Evolutionary conservation across 1,284 basidiomycete species (phyloP).

Genomic region (Takashimella tepidaria): DNA sequence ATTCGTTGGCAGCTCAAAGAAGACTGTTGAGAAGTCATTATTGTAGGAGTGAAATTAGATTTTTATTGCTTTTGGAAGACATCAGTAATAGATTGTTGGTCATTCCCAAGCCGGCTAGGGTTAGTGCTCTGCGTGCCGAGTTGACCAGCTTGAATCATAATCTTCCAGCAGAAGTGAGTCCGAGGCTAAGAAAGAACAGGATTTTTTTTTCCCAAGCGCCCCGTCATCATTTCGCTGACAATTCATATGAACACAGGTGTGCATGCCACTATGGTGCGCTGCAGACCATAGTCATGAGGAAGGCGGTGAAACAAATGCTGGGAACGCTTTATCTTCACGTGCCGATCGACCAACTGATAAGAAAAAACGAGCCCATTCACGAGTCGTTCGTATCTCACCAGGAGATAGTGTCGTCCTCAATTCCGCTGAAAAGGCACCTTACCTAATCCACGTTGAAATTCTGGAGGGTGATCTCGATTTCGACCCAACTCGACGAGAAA

Average conservation of each 20-base stretch:
- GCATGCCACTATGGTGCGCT: slow-evolving; percentile 93
- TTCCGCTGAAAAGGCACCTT: slow-evolving; percentile 94
- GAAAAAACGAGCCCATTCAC: slow-evolving; percentile 68
- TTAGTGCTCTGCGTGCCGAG: slow-evolving; percentile 92
- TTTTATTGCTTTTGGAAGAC: slow-evolving; percentile 81
- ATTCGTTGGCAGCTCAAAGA: slow-evolving; percentile 62
- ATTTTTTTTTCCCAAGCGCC: not conserved
- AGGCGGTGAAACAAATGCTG: slow-evolving; percentile 40
- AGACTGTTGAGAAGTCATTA: slow-evolving; percentile 81
- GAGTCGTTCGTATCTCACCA: slow-evolving; percentile 94
- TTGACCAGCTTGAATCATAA: slow-evolving; percentile 93
- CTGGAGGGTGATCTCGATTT: slow-evolving; percentile 89
- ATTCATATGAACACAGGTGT: slow-evolving; percentile 44
- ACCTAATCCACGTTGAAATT: slow-evolving; percentile 88
- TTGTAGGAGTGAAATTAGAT: slow-evolving; percentile 87
- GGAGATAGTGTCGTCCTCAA: slow-evolving; percentile 98
- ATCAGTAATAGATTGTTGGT: slow-evolving; percentile 89
- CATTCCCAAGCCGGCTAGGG: slow-evolving; percentile 87
- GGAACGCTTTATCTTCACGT: slow-evolving; percentile 49
- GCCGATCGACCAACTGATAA: slow-evolving; percentile 43
- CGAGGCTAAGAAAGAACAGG: not conserved
- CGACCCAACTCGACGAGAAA: slow-evolving; percentile 75
- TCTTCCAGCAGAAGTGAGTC: slow-evolving; percentile 78
- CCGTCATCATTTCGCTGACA: not conserved
- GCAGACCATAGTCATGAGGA: slow-evolving; percentile 53